Conservation (phyloP, 306 rosid species). For the Erythrophleum fordii region DNA sequence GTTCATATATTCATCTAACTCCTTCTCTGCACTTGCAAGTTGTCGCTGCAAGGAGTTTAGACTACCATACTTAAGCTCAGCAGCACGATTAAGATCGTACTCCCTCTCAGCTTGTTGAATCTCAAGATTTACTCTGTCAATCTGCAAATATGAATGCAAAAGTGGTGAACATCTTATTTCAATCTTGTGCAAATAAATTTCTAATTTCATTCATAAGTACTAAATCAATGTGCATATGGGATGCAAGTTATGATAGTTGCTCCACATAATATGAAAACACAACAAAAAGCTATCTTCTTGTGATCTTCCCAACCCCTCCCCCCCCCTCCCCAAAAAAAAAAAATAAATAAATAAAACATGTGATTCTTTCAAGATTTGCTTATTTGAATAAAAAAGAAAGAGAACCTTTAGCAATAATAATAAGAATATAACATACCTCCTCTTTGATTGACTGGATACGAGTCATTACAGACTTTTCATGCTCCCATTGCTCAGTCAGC, state of each 20-base stretch:
- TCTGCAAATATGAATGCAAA: constrained; percentile 54
- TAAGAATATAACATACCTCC: constrained; percentile 57
- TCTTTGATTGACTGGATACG: constrained; percentile 95
- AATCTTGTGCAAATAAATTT: background rate
- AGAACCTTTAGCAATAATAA: constrained; percentile 10
- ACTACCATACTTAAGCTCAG: constrained; percentile 96
- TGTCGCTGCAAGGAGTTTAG: constrained; percentile 87
- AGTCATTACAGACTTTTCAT: constrained; percentile 96
- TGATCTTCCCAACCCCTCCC: background rate
- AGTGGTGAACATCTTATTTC: constrained; percentile 18
- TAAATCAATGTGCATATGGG: background rate
- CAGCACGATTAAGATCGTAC: constrained; percentile 96
- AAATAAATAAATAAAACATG: background rate
- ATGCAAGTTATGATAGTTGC: background rate
- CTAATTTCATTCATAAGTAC: background rate
- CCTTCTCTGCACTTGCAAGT: constrained; percentile 83
- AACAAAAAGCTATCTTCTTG: background rate
- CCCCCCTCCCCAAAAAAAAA: too few relatives aligned
- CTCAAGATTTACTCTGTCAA: constrained; percentile 93
- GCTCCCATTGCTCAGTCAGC: constrained; percentile 92
- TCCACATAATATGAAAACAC: constrained; percentile 1
- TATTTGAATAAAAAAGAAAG: background rate
- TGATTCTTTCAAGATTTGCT: background rate
- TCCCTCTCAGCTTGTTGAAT: constrained; percentile 97
- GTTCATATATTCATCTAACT: constrained; percentile 79